Base-by-base conservation (phyloP, 164 flowering plant genomes). In the Berberis thunbergii region DNA sequence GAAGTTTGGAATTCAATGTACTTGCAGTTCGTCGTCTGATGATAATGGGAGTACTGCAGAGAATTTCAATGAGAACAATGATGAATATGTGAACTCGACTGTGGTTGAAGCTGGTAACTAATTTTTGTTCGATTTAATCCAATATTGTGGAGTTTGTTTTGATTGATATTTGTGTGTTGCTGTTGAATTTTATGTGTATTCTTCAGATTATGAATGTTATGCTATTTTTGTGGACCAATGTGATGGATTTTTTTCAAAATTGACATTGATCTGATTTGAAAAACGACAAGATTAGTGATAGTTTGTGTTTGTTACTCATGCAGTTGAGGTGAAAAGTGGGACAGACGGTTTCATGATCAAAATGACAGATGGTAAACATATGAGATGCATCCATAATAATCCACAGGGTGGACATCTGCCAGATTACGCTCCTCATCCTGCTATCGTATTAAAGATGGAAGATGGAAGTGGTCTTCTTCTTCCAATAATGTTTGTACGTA, bases 401-500 rank as follows among this genome's bases (percentile, higher is more conserved):
- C 97, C 99, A 65, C 96, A 89, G 55, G 94, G 89, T 39, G 97
- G 90, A n/a, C 88, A 86, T 73, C 72, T 86, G 54, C 89, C 89
- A 4, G 92, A 91, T 79, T 89, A 88, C 76, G 89, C 97, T 48
- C 97, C 98, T 12, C 97, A 89, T 73, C 98, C 99, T 46, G 99
- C 97, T 4, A 91, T 95, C 69, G 98, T 95, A 10, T 76, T 95
- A 61, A 91, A 89, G 84, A 95, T 95, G 94, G 99, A 95, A 80
- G 99, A 95, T 70, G 99, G 98, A 65, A 91, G 96, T 11, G 98
- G 85, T 63, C 87, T 95, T 71, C 89, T 95, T 67, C 92, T 95
- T 63, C 98, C 99, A 6, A 91, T 95, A 43, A 91, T 75, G 99
- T 95, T 75, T 83, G 99, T 95, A 89, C 40, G 98, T 91, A 26